Percentiles rank a stretch among this genome's conserved stretches.
Evolutionary conservation across 768 basidiomycete genomes (phyloP).

Genomic region (Naganishia randhawae): DNA sequence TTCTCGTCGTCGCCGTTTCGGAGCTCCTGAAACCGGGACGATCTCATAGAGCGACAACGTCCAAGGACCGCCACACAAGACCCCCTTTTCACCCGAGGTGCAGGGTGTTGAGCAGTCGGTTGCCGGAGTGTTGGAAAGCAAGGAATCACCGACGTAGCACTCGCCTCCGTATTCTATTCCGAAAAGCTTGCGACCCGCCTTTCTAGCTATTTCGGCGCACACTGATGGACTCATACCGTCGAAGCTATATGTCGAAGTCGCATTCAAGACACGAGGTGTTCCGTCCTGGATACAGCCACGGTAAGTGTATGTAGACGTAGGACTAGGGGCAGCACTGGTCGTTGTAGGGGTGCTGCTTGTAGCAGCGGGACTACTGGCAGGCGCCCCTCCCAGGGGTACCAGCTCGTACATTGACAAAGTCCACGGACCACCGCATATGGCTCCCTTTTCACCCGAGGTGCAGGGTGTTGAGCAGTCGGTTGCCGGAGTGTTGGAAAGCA

Average conservation of each 20-base stretch:
- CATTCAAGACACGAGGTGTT: constrained; percentile 1
- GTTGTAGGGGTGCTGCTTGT: too few species aligned
- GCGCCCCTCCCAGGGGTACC: neutral
- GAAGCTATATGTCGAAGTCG: neutral
- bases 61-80: neutral
- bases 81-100: neutral
- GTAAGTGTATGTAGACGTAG: too few species aligned
- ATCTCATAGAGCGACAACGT: neutral
- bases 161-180: neutral
- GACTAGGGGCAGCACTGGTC: too few species aligned
- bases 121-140: neutral
- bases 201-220: constrained; percentile 12
- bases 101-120: neutral
- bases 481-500: neutral
- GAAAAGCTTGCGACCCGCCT: constrained; percentile 11
- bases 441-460: constrained; percentile 1
- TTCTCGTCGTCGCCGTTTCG: constrained; percentile 3
- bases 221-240: constrained; percentile 6
- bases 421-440: neutral
- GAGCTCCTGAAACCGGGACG: neutral
- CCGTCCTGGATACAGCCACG: neutral
- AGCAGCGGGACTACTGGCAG: neutral
- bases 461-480: neutral
- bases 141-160: constrained; percentile 1
- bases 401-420: neutral